Evolutionary conservation across 1,284 basidiomycete genomes (phyloP).

Genomic region (Pseudozyma tsukubaensis): DNA sequence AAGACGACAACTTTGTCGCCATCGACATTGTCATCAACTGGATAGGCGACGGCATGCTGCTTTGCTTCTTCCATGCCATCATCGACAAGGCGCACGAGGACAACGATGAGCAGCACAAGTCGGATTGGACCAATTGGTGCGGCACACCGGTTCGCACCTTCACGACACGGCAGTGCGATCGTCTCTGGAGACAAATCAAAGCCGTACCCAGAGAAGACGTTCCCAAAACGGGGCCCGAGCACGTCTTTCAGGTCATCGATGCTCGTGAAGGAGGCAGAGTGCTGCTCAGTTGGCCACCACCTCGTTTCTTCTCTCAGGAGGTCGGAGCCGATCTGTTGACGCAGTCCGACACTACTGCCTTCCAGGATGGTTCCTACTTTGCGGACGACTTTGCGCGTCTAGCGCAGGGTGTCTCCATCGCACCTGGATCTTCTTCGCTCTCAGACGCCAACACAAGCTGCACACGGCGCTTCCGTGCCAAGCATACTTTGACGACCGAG

Average conservation of each 20-base stretch:
- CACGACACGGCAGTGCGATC: slow-evolving; percentile 65
- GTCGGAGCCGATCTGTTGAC: slow-evolving; percentile 13
- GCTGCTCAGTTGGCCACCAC: slow-evolving; percentile 86
- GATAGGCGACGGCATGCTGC: slow-evolving; percentile 87
- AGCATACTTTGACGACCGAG: slow-evolving; percentile 76
- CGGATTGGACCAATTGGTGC: slow-evolving; percentile 93
- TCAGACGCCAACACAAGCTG: slow-evolving; percentile 89
- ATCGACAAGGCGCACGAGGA: slow-evolving; percentile 77
- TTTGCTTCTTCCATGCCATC: slow-evolving; percentile 94
- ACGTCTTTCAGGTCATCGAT: slow-evolving; percentile 85
- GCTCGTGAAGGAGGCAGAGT: slow-evolving; percentile 74
- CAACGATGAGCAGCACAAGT: slow-evolving; percentile 81
- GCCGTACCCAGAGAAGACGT: slow-evolving; percentile 13
- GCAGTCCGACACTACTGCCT: slow-evolving; percentile 26
- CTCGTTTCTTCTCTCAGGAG: slow-evolving; percentile 47
- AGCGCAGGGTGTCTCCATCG: slow-evolving; percentile 77
- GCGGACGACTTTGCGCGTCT: slow-evolving; percentile 85
- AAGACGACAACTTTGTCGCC: slow-evolving; percentile 84
- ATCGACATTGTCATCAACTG: slow-evolving; percentile 94
- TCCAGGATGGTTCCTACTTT: slow-evolving; percentile 75
- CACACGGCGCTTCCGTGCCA: slow-evolving; percentile 87
- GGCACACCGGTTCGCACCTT: slow-evolving; percentile 74
- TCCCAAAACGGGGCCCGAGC: slow-evolving; percentile 58
- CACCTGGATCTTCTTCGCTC: slow-evolving; percentile 61
- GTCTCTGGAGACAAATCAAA: slow-evolving; percentile 44